Evolutionary conservation across 1,284 basidiomycete species (phyloP), one percentile per base, ranked within the genome.

Genomic region (Apiotrichum gamsii): DNA sequence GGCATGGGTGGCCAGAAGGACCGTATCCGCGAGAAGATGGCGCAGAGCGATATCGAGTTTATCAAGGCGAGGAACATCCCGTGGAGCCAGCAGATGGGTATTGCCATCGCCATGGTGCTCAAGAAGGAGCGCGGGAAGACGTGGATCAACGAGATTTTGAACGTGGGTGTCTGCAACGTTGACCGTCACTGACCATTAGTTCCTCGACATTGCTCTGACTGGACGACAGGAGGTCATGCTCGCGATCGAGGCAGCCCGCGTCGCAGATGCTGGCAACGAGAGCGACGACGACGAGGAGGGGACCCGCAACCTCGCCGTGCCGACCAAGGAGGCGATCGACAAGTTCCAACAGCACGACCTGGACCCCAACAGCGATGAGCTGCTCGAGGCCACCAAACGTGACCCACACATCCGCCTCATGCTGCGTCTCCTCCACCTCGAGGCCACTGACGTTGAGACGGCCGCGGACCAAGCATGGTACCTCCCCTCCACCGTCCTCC

Each of bases 61-160:
- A 86, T 88, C 75, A 86, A 87, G 59, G 89, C 88, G 11, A 85
- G 85, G 45, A 61, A 64, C 23, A 56, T 74, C 68, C 82, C 84
- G n/a, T 86, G 84, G 82, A 89, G 83, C 59, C 84, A 94, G 64
- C 83, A 94, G 69, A 76, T 96, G 45, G 90, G 86, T 8, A 88
- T 94, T 54, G 83, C 82, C 11, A 28, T 28, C 11, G 25, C 25
- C 25, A 28, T 28, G 25, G 25, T 28, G 25, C 6, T 11, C 11
- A 28, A 28, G 25, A 28, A 28, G 25, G 25, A 28, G 8, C 8
- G 25, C 6, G 25, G 25, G 11, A 69, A 74, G 48, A 76, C 78
- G 29, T 75, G 89, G 40, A 78, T 94, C 31, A 78, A 83, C 47
- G 90, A 89, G 87, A 78, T 83, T 40, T 83, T 83, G 58, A 80